Conservation (phyloP, 768 basidiomycete species). For the Boletus reticuloceps region DNA sequence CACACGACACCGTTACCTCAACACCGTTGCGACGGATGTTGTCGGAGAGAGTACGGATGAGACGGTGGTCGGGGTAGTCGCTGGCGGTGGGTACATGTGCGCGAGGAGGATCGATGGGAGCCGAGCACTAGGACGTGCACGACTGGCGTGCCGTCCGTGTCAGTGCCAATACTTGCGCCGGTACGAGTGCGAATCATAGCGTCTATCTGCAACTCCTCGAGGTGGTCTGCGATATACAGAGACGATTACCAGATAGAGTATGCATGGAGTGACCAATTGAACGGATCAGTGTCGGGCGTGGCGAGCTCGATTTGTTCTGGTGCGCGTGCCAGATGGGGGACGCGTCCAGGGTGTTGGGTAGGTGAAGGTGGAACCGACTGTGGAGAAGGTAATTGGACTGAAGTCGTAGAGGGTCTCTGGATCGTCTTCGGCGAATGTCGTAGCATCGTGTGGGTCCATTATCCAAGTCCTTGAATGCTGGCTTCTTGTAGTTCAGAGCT, state of each 20-base stretch:
- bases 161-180: background rate
- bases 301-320: conserved; percentile 39
- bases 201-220: conserved; percentile 45
- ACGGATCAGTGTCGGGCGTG: conserved; percentile 63
- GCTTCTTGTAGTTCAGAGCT: no score
- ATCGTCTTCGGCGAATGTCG: conserved; percentile 22
- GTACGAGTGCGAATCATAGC: conserved; percentile 4
- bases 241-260: conserved; percentile 75
- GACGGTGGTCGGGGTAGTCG: conserved; percentile 68
- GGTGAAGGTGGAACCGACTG: conserved; percentile 50
- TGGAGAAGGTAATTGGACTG: conserved; percentile 57
- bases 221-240: conserved; percentile 62
- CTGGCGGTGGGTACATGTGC: conserved; percentile 45
- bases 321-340: conserved; percentile 6
- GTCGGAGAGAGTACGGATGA: conserved; percentile 55
- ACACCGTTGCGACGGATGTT: conserved; percentile 57
- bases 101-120: conserved; percentile 70
- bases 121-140: conserved; percentile 65
- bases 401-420: conserved; percentile 64
- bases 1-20: conserved; percentile 44
- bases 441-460: no score
- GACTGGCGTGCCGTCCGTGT: conserved; percentile 3
- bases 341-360: conserved; percentile 34
- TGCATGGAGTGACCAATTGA: conserved; percentile 76
- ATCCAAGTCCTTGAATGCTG: no score